Evolutionary conservation across 352 stramenopile genomes (phyloP).

Genomic region (Phytophthora citricola): DNA sequence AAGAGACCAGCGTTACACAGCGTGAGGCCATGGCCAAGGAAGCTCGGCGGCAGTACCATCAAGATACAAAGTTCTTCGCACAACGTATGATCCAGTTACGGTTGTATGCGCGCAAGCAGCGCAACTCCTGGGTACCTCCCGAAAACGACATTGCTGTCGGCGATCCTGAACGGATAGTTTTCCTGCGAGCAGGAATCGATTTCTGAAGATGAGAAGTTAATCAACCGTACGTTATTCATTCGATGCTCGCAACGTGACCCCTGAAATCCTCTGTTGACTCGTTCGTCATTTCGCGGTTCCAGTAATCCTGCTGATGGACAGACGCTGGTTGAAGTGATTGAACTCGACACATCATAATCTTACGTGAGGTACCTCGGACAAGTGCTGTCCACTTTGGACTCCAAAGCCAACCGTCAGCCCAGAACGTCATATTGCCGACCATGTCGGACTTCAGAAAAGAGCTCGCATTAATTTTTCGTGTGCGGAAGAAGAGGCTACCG

Average conservation of each 20-base stretch:
- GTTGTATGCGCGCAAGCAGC: constrained; percentile 27
- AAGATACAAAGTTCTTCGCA: constrained; percentile 60
- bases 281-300: background rate
- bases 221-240: too few relatives aligned
- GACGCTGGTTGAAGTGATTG: background rate
- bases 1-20: constrained; percentile 27
- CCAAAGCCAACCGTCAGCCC: too few relatives aligned
- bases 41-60: constrained; percentile 46
- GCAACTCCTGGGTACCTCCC: constrained; percentile 29
- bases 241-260: too few relatives aligned
- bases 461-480: constrained; percentile 4
- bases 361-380: background rate
- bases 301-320: background rate
- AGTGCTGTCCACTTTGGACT: background rate
- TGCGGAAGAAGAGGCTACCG: constrained; percentile 1
- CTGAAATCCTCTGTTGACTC: constrained; percentile 1
- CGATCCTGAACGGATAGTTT: constrained; percentile 28
- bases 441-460: background rate
- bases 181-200: constrained; percentile 16
- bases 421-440: too few relatives aligned
- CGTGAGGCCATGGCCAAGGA: constrained; percentile 34
- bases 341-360: background rate
- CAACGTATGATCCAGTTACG: constrained; percentile 47
- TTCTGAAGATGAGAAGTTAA: constrained; percentile 8
- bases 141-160: constrained; percentile 37